These are phyloP conservation scores for Radiomyces spectabilis DNA, from an alignment of 192 early-diverging fungal genomes.

Conservation along the genomic window DNA sequence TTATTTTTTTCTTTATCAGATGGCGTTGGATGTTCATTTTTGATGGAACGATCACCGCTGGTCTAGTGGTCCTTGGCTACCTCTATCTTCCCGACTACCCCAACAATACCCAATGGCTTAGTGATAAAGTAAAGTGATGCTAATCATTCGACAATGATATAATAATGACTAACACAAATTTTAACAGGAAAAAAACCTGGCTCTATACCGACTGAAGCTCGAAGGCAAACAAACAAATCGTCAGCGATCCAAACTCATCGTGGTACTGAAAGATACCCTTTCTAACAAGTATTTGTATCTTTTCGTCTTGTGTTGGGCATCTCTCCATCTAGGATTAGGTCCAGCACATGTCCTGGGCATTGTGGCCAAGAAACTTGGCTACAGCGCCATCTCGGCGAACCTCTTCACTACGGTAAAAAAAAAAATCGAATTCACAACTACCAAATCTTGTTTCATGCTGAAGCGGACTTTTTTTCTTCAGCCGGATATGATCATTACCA, in stretches of 20 bases:
- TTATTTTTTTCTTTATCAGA: not conserved
- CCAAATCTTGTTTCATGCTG: not conserved
- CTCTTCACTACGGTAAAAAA: slow-evolving; percentile 22
- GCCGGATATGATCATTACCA: slow-evolving; percentile 25
- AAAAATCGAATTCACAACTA: not conserved
- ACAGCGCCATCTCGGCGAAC: slow-evolving; percentile 21
- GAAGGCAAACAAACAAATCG: slow-evolving; percentile 3
- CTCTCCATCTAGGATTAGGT: slow-evolving; percentile 12
- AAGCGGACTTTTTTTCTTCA: not conserved
- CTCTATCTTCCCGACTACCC: slow-evolving; percentile 22
- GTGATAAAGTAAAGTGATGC: slow-evolving; percentile 1
- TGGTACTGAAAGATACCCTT: slow-evolving; percentile 1
- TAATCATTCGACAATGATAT: not conserved
- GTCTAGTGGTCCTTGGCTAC: slow-evolving; percentile 10
- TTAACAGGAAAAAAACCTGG: slow-evolving; percentile 5
- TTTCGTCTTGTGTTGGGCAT: slow-evolving; percentile 20
- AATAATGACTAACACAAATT: not conserved
- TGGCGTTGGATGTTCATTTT: slow-evolving; percentile 31
- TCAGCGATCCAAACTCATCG: not conserved
- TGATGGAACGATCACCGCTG: slow-evolving; percentile 17
- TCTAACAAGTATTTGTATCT: slow-evolving; percentile 15
- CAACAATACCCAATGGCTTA: slow-evolving; percentile 20
- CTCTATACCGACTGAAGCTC: not conserved
- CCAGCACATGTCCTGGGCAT: slow-evolving; percentile 18
- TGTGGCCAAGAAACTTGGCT: slow-evolving; percentile 22